Evolutionary conservation across 2,329 filamentous ascomycete species (phyloP).

Genomic region (Aspergillus ustus): DNA sequence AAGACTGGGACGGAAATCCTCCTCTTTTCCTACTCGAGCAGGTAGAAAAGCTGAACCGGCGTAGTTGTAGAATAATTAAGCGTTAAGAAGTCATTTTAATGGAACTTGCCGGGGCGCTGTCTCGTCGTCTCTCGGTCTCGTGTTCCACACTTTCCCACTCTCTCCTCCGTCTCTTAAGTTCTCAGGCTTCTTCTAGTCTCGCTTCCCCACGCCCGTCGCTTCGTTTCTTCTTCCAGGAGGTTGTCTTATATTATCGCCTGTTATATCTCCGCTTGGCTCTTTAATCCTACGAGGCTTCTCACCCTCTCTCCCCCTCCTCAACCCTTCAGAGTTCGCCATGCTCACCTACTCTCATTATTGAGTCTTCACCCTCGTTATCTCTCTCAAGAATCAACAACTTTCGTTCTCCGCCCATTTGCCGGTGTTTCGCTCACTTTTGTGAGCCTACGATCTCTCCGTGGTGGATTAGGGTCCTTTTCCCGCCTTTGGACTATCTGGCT

Average conservation of each 20-base stretch:
- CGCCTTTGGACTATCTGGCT: not conserved
- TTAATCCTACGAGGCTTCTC: not conserved
- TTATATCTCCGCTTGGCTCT: not conserved
- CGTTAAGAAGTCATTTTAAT: not conserved
- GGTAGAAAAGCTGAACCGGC: not conserved
- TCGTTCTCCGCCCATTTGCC: not conserved
- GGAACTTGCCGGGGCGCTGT: not conserved
- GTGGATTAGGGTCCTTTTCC: not conserved
- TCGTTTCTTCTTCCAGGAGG: conserved; percentile 4
- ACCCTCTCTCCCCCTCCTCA: not conserved
- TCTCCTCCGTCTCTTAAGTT: not conserved
- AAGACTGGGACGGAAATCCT: not conserved
- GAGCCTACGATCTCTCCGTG: not conserved
- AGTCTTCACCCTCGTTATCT: conserved; percentile 1
- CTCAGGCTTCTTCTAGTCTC: not conserved
- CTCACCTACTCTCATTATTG: conserved; percentile 11
- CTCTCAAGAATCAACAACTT: not conserved
- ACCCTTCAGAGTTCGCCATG: conserved; percentile 8
- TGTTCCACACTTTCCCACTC: conserved; percentile 8
- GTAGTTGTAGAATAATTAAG: not conserved
- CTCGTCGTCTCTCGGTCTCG: not conserved
- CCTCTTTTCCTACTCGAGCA: not conserved
- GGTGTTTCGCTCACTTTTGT: not conserved
- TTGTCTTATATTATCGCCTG: conserved; percentile 4
- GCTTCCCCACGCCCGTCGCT: conserved; percentile 17